Evolutionary conservation across 75 land plant genomes (phyloP).

Genomic region (Chamaecyparis obtusa): DNA sequence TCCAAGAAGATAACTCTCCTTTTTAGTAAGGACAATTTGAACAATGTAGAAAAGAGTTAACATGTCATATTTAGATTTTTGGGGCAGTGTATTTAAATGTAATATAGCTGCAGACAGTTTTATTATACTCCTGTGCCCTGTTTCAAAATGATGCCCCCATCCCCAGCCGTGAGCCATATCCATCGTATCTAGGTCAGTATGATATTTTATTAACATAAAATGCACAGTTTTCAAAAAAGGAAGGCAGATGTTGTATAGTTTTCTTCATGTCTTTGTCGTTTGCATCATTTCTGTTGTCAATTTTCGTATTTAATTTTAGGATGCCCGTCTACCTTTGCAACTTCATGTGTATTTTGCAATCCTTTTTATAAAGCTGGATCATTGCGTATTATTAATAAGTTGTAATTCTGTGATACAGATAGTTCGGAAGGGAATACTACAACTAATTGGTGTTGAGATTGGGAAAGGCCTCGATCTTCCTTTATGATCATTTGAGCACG

Average conservation of each 20-base stretch:
- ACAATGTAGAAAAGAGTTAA: background rate
- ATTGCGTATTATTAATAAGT: constrained; percentile 3
- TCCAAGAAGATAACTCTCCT: background rate
- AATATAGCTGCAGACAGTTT: background rate
- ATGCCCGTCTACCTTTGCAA: background rate
- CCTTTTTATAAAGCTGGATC: background rate
- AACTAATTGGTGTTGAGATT: constrained; percentile 81
- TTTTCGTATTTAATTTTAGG: background rate
- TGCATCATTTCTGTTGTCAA: background rate
- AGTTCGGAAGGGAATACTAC: constrained; percentile 70
- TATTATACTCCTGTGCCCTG: background rate
- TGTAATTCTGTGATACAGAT: constrained; percentile 42
- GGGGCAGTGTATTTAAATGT: no score
- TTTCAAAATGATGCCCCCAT: background rate
- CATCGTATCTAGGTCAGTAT: background rate
- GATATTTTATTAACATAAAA: background rate
- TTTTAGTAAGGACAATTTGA: background rate
- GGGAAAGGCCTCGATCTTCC: constrained; percentile 98
- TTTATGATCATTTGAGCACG: constrained; percentile 30
- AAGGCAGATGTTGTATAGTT: background rate
- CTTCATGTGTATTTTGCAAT: background rate
- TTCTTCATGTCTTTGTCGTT: background rate
- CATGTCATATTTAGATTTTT: background rate
- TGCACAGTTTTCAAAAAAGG: background rate
- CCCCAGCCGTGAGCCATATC: background rate